Conservation (phyloP, 306 rosid species). For the Vachellia pachyceras region DNA sequence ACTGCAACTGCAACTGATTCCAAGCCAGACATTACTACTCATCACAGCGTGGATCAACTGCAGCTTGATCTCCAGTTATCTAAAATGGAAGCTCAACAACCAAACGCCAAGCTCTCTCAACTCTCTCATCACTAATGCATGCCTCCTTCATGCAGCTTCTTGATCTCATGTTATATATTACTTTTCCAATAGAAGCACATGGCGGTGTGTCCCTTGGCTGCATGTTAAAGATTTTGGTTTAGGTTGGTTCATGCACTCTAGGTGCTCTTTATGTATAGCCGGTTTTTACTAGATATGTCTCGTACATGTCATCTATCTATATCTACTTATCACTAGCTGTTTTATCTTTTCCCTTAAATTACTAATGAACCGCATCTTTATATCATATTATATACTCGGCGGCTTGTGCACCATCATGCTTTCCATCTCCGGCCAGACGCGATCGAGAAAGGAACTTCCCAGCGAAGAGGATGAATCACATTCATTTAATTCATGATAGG, state of each 20-base stretch:
- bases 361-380: not conserved
- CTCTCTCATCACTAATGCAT: not conserved
- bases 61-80: constrained; percentile 6
- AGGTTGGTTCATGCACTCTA: not conserved
- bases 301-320: not conserved
- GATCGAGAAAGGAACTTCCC: not conserved
- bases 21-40: constrained; percentile 7
- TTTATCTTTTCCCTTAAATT: not conserved
- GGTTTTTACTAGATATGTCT: not conserved
- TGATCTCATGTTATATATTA: too few species aligned
- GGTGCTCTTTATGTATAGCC: not conserved
- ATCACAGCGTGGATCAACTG: not conserved
- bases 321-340: not conserved
- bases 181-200: not conserved
- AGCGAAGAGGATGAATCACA: not conserved
- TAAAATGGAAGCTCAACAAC: constrained; percentile 15
- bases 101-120: not conserved
- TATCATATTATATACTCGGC: too few species aligned
- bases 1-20: not conserved
- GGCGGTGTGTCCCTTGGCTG: not conserved
- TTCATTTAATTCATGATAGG: not conserved
- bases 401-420: not conserved
- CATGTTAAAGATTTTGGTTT: not conserved
- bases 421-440: not conserved
- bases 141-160: not conserved